A percentile compares a stretch with the other conserved stretches of the same genome.
These are phyloP conservation scores for Spathaspora sp. DNA, from an alignment of 805 yeast species.

Conservation along the genomic window DNA sequence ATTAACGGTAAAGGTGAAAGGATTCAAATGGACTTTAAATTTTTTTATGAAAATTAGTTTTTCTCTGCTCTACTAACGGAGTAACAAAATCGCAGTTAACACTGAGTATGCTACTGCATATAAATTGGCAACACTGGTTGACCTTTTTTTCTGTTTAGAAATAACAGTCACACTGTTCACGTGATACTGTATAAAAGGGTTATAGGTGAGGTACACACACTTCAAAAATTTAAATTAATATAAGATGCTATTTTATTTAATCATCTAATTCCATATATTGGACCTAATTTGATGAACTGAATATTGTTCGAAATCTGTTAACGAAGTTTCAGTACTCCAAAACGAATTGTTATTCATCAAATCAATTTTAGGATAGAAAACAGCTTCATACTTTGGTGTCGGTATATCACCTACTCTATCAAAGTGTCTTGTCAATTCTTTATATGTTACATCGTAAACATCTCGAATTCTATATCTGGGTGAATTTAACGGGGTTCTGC, in stretches of 20 bases:
- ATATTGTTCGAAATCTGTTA: slow-evolving; percentile 28
- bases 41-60: not conserved
- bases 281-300: slow-evolving; percentile 7
- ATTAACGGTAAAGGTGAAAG: slow-evolving; percentile 9
- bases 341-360: slow-evolving; percentile 9
- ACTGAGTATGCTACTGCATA: not conserved
- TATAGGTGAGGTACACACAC: no score
- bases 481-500: slow-evolving; percentile 16
- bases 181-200: slow-evolving; percentile 17
- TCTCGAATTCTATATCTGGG: slow-evolving; percentile 16
- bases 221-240: no score
- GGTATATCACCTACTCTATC: not conserved
- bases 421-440: not conserved
- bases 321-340: slow-evolving; percentile 25
- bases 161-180: slow-evolving; percentile 26
- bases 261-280: slow-evolving; percentile 1
- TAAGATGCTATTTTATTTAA: no score
- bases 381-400: not conserved
- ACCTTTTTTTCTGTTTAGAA: slow-evolving; percentile 1
- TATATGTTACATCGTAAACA: slow-evolving; percentile 2
- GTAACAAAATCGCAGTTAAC: not conserved
- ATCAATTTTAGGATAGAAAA: not conserved
- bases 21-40: not conserved
- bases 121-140: not conserved
- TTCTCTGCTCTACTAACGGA: not conserved